Percentiles rank a stretch among this genome's conserved stretches.
Conservation (phyloP, 2,329 filamentous ascomycete genomes). For the Paecilomyces dactylethromorphus region DNA sequence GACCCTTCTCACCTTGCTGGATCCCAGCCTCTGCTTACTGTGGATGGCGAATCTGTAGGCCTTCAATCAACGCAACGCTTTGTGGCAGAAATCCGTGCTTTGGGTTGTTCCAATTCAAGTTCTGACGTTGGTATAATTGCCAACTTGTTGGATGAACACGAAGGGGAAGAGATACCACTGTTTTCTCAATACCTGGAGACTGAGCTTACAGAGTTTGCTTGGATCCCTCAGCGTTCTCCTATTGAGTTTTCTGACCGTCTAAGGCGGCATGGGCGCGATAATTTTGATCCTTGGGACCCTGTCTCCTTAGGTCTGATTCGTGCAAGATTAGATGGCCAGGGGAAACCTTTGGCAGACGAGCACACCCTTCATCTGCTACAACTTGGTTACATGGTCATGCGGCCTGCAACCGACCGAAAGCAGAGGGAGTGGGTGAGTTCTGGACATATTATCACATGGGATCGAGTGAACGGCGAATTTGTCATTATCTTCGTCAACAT, state of each 20-base stretch:
- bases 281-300: slow-evolving; percentile 9
- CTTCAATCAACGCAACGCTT: slow-evolving; percentile 18
- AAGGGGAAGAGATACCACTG: slow-evolving; percentile 21
- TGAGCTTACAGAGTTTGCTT: slow-evolving; percentile 18
- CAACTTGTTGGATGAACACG: slow-evolving; percentile 27
- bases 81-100: slow-evolving; percentile 17
- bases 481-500: slow-evolving; percentile 24
- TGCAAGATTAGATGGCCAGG: slow-evolving; percentile 15
- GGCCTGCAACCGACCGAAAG: slow-evolving; percentile 2
- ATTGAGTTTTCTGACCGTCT: slow-evolving; percentile 19
- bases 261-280: slow-evolving; percentile 8
- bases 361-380: slow-evolving; percentile 27
- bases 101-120: slow-evolving; percentile 24
- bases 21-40: slow-evolving; percentile 15
- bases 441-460: slow-evolving; percentile 31
- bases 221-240: slow-evolving; percentile 27
- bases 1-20: slow-evolving; percentile 10
- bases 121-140: slow-evolving; percentile 19
- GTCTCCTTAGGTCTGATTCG: slow-evolving; percentile 26
- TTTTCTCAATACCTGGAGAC: slow-evolving; percentile 3
- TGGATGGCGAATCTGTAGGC: slow-evolving; percentile 18
- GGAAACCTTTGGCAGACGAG: slow-evolving; percentile 12
- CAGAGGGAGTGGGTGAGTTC: slow-evolving; percentile 21
- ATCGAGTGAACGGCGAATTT: slow-evolving; percentile 22
- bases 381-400: slow-evolving; percentile 27